Percentiles rank a stretch among this genome's conserved stretches.
phyloP scores from a whole-genome alignment of 139 green algal species.

The Coelastrella sp. region DNA sequence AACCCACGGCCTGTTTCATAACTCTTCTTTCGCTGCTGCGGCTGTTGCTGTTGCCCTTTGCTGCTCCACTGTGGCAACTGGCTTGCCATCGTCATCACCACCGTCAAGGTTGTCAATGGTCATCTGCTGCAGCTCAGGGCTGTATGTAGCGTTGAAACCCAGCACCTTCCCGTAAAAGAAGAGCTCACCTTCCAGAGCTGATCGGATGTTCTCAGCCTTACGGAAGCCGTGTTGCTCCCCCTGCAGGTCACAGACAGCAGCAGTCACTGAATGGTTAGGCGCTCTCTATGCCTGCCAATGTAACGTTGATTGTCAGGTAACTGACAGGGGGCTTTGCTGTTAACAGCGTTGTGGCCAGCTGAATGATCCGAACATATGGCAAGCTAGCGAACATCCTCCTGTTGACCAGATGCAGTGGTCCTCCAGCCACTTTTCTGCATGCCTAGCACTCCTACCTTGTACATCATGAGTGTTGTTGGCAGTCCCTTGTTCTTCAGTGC shows the following conservation, averaged over 20 bases:
- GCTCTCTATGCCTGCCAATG: too few relatives aligned
- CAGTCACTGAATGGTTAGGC: background rate
- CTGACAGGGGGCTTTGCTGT: too few relatives aligned
- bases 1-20: background rate
- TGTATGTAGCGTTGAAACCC: constrained; percentile 67
- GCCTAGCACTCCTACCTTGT: constrained; percentile 62
- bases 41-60: background rate
- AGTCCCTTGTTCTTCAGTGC: constrained; percentile 73
- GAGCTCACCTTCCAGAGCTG: constrained; percentile 79
- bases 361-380: too few relatives aligned
- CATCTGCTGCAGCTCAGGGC: constrained; percentile 62
- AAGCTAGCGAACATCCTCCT: too few relatives aligned
- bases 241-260: constrained; percentile 32
- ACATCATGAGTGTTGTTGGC: constrained; percentile 82
- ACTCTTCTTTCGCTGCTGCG: background rate
- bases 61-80: too few relatives aligned
- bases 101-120: constrained; percentile 71
- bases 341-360: too few relatives aligned
- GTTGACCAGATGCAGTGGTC: too few relatives aligned
- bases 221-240: constrained; percentile 90
- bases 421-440: too few relatives aligned
- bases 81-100: background rate
- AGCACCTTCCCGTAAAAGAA: constrained; percentile 82
- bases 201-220: constrained; percentile 62
- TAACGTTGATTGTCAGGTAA: too few relatives aligned